Conservation (phyloP, 768 basidiomycete species). For the Suillus cothurnatus region DNA sequence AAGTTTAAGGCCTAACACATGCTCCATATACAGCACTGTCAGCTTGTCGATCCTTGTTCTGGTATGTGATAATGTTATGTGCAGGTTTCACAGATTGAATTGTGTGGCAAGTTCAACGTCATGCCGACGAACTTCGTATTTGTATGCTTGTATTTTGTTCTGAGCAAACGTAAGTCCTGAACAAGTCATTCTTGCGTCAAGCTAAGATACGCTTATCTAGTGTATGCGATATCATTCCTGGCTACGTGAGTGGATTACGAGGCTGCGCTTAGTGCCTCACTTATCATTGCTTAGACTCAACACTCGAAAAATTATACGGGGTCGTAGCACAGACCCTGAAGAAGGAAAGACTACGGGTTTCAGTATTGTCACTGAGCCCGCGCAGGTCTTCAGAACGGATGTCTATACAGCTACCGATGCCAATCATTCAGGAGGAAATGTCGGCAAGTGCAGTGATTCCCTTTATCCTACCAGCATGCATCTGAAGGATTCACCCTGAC, state of each 20-base stretch:
- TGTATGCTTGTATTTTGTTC: constrained; percentile 60
- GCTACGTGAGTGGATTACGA: constrained; percentile 51
- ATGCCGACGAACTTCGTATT: constrained; percentile 60
- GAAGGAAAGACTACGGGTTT: constrained; percentile 26
- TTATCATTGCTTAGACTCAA: constrained; percentile 49
- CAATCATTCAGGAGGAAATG: neutral
- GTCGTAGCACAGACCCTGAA: constrained; percentile 54
- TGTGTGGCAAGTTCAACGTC: constrained; percentile 49
- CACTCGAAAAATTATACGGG: constrained; percentile 55
- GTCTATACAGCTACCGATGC: constrained; percentile 9
- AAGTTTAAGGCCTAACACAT: constrained; percentile 3
- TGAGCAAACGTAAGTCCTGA: constrained; percentile 59
- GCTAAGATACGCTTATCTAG: constrained; percentile 30
- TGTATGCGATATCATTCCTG: constrained; percentile 68
- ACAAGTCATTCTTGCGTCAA: neutral
- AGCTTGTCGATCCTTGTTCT: constrained; percentile 54
- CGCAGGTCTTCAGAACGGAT: constrained; percentile 4
- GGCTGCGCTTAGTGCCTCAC: neutral
- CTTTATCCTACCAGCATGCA: neutral
- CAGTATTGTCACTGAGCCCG: constrained; percentile 24
- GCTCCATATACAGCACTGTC: constrained; percentile 19
- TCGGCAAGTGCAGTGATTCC: neutral
- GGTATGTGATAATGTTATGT: constrained; percentile 38
- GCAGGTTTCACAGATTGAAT: neutral
- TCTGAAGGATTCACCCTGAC: neutral